Conservation (phyloP, 2,329 filamentous ascomycete genomes). For the Akanthomyces lecanii region DNA sequence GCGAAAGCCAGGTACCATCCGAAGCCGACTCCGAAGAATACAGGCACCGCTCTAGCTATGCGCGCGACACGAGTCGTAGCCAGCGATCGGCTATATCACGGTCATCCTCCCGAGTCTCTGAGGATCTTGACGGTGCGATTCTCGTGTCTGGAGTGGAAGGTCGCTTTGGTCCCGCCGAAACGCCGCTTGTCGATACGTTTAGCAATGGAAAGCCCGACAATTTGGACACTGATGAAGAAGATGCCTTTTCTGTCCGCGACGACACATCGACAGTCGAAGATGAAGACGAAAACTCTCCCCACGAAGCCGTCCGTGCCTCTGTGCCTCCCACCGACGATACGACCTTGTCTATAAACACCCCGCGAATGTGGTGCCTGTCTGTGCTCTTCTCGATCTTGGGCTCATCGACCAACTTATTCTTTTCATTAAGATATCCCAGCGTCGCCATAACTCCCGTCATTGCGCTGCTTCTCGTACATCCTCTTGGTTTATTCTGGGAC, state of each 20-base stretch:
- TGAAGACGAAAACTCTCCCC: slow-evolving; percentile 65
- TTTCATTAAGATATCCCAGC: slow-evolving; percentile 84
- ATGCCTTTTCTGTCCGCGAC: slow-evolving; percentile 30
- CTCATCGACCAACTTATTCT: slow-evolving; percentile 82
- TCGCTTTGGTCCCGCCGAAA: slow-evolving; percentile 49
- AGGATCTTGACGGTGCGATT: slow-evolving; percentile 48
- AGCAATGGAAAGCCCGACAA: slow-evolving; percentile 40
- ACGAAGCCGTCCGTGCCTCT: slow-evolving; percentile 75
- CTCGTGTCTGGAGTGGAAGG: slow-evolving; percentile 51
- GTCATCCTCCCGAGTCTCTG: slow-evolving; percentile 38
- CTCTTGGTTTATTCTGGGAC: slow-evolving; percentile 78
- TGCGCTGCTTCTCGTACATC: slow-evolving; percentile 78
- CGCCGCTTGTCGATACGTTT: slow-evolving; percentile 42
- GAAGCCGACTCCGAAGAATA: slow-evolving; percentile 31
- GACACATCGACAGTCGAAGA: slow-evolving; percentile 36
- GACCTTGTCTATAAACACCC: slow-evolving; percentile 77
- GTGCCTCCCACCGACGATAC: slow-evolving; percentile 73
- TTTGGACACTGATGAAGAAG: slow-evolving; percentile 33
- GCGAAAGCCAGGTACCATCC: slow-evolving; percentile 33
- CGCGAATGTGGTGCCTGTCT: slow-evolving; percentile 82
- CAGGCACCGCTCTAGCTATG: slow-evolving; percentile 31
- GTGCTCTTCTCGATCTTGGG: slow-evolving; percentile 75
- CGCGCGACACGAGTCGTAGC: slow-evolving; percentile 32
- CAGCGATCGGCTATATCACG: slow-evolving; percentile 30
- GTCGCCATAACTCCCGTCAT: slow-evolving; percentile 88